These are phyloP conservation scores for Medicago ruthenica DNA, from an alignment of 306 rosid genomes.

Conservation along the genomic window DNA sequence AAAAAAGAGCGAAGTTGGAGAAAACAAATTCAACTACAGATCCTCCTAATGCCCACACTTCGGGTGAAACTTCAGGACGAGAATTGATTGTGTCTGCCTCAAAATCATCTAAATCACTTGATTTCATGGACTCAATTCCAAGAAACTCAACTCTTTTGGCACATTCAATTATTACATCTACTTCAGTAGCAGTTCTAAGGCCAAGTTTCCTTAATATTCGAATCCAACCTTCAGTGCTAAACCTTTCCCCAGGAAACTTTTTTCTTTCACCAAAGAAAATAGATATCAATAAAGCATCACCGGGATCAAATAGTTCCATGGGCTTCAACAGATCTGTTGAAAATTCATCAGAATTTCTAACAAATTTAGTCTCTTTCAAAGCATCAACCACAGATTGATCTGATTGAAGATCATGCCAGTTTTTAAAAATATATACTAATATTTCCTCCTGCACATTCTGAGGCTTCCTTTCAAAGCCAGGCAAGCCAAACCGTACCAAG, in stretches of 20 bases:
- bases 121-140: constrained; percentile 78
- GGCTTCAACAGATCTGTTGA: constrained; percentile 75
- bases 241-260: constrained; percentile 97
- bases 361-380: constrained; percentile 83
- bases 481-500: constrained; percentile 86
- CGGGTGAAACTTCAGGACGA: constrained; percentile 71
- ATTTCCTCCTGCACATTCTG: constrained; percentile 77
- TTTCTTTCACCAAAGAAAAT: constrained; percentile 89
- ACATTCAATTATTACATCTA: constrained; percentile 88
- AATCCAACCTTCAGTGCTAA: constrained; percentile 85
- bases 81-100: constrained; percentile 57
- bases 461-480: constrained; percentile 76
- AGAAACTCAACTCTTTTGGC: constrained; percentile 92
- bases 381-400: constrained; percentile 73
- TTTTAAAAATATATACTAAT: constrained; percentile 71
- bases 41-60: constrained; percentile 89
- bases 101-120: constrained; percentile 75
- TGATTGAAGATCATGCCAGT: constrained; percentile 90
- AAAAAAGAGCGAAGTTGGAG: constrained; percentile 86
- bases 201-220: constrained; percentile 87
- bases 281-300: constrained; percentile 82
- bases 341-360: constrained; percentile 85
- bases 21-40: constrained; percentile 83
- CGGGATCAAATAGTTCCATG: constrained; percentile 84
- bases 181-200: constrained; percentile 78